Conservation (phyloP, 2,329 filamentous ascomycete genomes). For the Aurifilum marmelostoma region DNA sequence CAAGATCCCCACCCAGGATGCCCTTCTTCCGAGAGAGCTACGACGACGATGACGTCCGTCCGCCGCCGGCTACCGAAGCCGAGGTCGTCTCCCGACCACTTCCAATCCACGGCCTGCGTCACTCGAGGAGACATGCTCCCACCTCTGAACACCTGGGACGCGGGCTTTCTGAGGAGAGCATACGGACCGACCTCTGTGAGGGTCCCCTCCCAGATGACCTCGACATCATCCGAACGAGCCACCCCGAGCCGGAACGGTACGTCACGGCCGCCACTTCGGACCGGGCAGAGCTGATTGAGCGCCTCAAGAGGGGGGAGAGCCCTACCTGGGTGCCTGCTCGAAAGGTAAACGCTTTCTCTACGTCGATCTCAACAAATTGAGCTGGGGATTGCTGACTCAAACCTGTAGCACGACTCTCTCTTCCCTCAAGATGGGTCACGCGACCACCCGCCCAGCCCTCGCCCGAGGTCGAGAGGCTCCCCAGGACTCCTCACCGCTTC, state of each 20-base stretch:
- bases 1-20: conserved; percentile 18
- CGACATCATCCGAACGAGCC: conserved; percentile 31
- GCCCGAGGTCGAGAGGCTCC: conserved; percentile 41
- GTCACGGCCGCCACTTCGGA: conserved; percentile 51
- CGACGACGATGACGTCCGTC: conserved; percentile 23
- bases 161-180: conserved; percentile 61
- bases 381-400: conserved; percentile 21
- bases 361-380: not conserved
- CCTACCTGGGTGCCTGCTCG: conserved; percentile 72
- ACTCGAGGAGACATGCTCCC: conserved; percentile 8
- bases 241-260: conserved; percentile 37
- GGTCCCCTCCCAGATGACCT: conserved; percentile 55
- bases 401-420: conserved; percentile 45
- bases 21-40: conserved; percentile 27
- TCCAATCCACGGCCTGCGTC: conserved; percentile 2
- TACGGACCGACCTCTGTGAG: conserved; percentile 64
- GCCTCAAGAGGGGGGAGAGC: conserved; percentile 78
- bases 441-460: conserved; percentile 44
- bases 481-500: conserved; percentile 49
- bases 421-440: conserved; percentile 40
- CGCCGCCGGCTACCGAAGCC: conserved; percentile 16
- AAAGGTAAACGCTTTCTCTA: conserved; percentile 50
- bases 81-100: conserved; percentile 15
- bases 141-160: conserved; percentile 34
- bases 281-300: conserved; percentile 79